Percentiles rank a stretch among this genome's conserved stretches.
Conservation (phyloP, 106 monocot genomes). For the Alisma plantagoaquatica region DNA sequence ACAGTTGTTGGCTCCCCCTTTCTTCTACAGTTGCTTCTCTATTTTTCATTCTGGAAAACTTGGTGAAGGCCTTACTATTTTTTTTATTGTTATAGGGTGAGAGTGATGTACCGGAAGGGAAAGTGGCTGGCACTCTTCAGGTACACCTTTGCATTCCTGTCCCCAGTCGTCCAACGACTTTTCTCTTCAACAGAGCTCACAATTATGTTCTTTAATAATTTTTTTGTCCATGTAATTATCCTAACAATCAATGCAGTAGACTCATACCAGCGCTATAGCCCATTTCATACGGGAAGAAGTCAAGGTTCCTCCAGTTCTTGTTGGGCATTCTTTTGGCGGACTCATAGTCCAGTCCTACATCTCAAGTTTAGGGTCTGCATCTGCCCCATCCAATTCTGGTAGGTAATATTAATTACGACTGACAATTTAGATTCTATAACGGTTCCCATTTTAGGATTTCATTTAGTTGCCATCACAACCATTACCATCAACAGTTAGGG, state of each 20-base stretch:
- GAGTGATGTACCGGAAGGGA: slow-evolving; percentile 46
- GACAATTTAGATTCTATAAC: no score
- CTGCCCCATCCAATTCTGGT: slow-evolving; percentile 23
- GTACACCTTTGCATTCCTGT: slow-evolving; percentile 16
- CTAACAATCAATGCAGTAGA: slow-evolving; percentile 66
- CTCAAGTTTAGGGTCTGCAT: slow-evolving; percentile 5
- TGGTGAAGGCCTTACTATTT: no score
- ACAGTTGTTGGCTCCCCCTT: background rate
- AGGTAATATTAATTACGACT: no score
- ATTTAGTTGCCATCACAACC: no score
- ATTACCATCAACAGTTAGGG: no score
- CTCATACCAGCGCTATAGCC: slow-evolving; percentile 59
- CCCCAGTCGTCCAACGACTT: background rate
- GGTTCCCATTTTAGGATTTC: no score
- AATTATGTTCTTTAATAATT: background rate
- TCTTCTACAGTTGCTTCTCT: background rate
- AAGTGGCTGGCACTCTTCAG: slow-evolving; percentile 65
- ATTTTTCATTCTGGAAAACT: background rate
- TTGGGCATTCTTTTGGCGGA: slow-evolving; percentile 79
- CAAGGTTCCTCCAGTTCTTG: slow-evolving; percentile 42
- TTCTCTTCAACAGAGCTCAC: no score
- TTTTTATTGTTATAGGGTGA: no score
- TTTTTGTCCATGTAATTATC: no score
- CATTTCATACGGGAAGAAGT: slow-evolving; percentile 61
- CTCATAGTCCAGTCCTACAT: slow-evolving; percentile 69